Conservation (phyloP, 1,284 basidiomycete genomes). For the Cryptococcus neoformans region DNA sequence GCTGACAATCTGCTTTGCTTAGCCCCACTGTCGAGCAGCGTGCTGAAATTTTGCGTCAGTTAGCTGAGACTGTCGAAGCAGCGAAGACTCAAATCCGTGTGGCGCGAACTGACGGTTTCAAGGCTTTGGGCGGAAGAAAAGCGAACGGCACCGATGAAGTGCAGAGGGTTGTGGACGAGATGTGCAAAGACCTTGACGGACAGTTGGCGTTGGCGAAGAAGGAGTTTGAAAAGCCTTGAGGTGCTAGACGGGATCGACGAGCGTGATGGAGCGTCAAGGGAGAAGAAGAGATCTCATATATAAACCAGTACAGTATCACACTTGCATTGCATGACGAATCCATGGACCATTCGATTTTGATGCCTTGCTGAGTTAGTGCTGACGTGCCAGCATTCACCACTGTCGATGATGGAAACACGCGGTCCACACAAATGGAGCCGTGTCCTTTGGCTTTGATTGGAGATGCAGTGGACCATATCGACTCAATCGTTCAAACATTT, state of each 20-base stretch:
- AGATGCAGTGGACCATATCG: background rate
- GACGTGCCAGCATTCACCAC: too few relatives aligned
- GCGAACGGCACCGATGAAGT: slow-evolving; percentile 38
- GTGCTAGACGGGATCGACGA: background rate
- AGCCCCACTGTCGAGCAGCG: slow-evolving; percentile 44
- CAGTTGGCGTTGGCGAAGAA: slow-evolving; percentile 41
- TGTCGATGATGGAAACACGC: too few relatives aligned
- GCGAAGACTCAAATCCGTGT: slow-evolving; percentile 45
- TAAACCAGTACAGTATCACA: background rate
- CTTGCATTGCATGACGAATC: background rate
- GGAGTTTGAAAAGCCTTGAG: slow-evolving; percentile 47
- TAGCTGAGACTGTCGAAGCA: slow-evolving; percentile 36
- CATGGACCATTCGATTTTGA: background rate
- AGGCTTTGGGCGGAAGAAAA: slow-evolving; percentile 37
- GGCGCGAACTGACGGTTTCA: slow-evolving; percentile 44
- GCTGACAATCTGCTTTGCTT: background rate
- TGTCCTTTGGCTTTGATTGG: background rate
- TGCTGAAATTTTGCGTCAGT: slow-evolving; percentile 29
- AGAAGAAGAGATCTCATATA: too few relatives aligned
- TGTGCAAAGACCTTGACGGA: slow-evolving; percentile 37
- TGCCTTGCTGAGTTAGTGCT: too few relatives aligned
- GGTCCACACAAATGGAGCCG: background rate
- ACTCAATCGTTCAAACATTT: background rate
- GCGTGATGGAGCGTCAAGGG: too few relatives aligned
- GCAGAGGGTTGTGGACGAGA: slow-evolving; percentile 41